A percentile compares a stretch with the other conserved stretches of the same genome.
Evolutionary conservation across 768 basidiomycete genomes (phyloP).

Genomic region (Tulasnella sp.): DNA sequence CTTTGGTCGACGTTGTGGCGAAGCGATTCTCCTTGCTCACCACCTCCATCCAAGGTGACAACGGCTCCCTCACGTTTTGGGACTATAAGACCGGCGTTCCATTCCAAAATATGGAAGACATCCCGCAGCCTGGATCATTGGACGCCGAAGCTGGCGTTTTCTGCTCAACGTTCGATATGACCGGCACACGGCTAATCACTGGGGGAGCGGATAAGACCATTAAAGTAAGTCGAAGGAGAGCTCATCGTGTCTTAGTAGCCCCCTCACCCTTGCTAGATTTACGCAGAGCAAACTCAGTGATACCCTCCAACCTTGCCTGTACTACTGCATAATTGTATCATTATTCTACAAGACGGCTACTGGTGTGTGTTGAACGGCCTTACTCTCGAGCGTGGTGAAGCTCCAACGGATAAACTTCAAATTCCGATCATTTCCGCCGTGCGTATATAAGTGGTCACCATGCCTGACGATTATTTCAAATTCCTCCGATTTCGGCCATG

Average conservation of each 20-base stretch:
- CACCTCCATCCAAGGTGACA: constrained; percentile 51
- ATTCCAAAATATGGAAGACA: constrained; percentile 87
- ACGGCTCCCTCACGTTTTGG: constrained; percentile 85
- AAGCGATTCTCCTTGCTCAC: not conserved
- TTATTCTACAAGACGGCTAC: too few species aligned
- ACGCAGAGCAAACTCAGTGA: constrained; percentile 17
- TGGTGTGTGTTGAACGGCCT: too few species aligned
- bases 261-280: not conserved
- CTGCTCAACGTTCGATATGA: constrained; percentile 93
- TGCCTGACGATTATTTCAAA: too few species aligned
- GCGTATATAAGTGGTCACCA: too few species aligned
- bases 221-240: constrained; percentile 45
- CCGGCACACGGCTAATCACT: constrained; percentile 86
- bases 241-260: not conserved
- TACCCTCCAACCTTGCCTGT: not conserved
- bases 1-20: not conserved
- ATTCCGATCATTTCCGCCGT: too few species aligned
- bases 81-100: constrained; percentile 90
- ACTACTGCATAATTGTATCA: not conserved
- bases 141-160: constrained; percentile 96
- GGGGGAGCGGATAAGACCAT: constrained; percentile 99
- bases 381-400: too few species aligned
- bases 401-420: too few species aligned
- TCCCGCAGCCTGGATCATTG: constrained; percentile 93
- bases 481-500: not conserved